Evolutionary conservation across 768 basidiomycete genomes (phyloP).

Genomic region (Pleurotus pulmonarius): DNA sequence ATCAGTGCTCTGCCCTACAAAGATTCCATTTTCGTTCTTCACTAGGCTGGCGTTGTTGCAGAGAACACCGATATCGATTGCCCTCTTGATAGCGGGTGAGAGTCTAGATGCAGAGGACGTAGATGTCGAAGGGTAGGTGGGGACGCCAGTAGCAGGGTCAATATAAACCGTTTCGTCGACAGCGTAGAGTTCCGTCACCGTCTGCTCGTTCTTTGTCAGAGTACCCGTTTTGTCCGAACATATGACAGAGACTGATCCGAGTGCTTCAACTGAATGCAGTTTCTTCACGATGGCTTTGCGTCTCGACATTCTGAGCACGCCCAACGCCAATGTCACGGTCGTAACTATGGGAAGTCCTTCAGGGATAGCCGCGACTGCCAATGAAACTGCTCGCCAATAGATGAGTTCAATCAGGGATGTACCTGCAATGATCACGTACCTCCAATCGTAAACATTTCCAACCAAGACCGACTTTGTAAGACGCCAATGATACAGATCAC

Average conservation of each 20-base stretch:
- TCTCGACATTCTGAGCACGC: constrained; percentile 91
- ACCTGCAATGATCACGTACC: constrained; percentile 47
- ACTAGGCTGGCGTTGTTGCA: constrained; percentile 82
- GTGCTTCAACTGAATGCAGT: constrained; percentile 88
- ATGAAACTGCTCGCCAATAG: constrained; percentile 59
- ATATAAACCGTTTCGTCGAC: constrained; percentile 79
- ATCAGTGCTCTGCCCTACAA: constrained; percentile 89
- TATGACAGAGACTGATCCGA: constrained; percentile 95
- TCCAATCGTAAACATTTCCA: constrained; percentile 99
- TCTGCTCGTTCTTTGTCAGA: constrained; percentile 94
- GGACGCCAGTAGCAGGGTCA: constrained; percentile 44
- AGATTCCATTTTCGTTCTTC: constrained; percentile 65
- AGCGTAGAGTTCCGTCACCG: constrained; percentile 82
- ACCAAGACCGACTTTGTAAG: constrained; percentile 80
- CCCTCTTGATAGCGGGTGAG: constrained; percentile 68
- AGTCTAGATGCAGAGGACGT: constrained; percentile 17
- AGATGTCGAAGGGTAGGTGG: constrained; percentile 16
- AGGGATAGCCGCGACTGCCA: constrained; percentile 97
- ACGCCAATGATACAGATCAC: constrained; percentile 90
- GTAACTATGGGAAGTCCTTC: constrained; percentile 97
- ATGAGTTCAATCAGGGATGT: neutral
- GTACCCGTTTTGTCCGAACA: constrained; percentile 98
- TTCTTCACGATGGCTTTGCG: constrained; percentile 97
- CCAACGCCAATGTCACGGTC: constrained; percentile 93
- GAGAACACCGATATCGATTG: constrained; percentile 77